Evolutionary conservation across 1,284 basidiomycete species (phyloP), one percentile per base, ranked within the genome.

Genomic region (Neolentinus lepideus): DNA sequence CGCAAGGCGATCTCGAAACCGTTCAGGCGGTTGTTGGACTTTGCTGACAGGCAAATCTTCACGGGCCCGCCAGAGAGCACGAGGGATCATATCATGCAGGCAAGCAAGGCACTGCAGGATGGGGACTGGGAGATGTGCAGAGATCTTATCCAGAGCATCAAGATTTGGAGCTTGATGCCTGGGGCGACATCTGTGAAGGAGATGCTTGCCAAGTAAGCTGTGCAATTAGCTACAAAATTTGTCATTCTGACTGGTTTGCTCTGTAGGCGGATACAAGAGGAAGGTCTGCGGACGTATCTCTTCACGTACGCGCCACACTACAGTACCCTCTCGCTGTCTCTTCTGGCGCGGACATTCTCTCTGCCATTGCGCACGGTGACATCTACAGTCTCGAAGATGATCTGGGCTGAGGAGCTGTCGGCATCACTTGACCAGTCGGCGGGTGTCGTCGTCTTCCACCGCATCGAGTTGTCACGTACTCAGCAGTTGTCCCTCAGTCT

Each of bases 261-360:
- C 62, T 43, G 19, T 43, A 94, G 91, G 66, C 92, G 95, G 63
- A 98, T 99, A 67, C 96, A 99, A 78, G 95, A 98, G 70, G 95
- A 98, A 69, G 95, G 94, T 36, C 78, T 99, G 54, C 84, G 94
- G 53, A 99, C 97, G 4, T 99, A 98, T 71, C 82, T 99, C 55
- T 98, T 98, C 80, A 96, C 94, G n/a, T 98, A 98, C 71, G 91
- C 96, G 21, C 85, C 94, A 8, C 87, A 96, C 74, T 99, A 99
- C 76, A 88, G 83, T 66, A 91, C 93, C 10, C 81, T 98, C 38
- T 96, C 95, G 8, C 80, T 99, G 43, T 81, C 84, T 6, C 82
- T 95, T 57, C 84, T 99, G 51, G 86, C 94, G 4, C 80, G 83
- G 57, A 97, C 92, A 2, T 98, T 99, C 75, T 87, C 87, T 27